These are phyloP conservation scores for Prunus mume DNA, from an alignment of 306 rosid genomes.

Conservation along the genomic window DNA sequence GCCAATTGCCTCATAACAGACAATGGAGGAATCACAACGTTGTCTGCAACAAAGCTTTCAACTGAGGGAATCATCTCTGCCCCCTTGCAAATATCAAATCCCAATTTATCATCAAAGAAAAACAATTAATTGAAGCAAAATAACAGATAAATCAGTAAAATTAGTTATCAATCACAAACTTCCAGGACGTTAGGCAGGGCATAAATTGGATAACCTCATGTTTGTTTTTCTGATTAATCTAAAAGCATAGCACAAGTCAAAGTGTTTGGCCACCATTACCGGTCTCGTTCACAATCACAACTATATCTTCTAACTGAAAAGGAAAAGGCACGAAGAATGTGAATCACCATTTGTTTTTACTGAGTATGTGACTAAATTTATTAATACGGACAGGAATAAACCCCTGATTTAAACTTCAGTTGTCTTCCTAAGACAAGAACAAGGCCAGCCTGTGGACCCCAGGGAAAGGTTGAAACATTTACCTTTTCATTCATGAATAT, in stretches of 20 bases:
- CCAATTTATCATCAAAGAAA: constrained; percentile 23
- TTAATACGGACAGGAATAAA: background rate
- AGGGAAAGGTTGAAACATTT: background rate
- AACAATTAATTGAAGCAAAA: constrained; percentile 13
- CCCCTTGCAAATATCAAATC: constrained; percentile 39
- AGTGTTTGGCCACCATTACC: background rate
- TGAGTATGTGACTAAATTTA: background rate
- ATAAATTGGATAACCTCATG: background rate
- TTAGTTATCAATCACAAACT: constrained; percentile 2
- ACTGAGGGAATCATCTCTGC: constrained; percentile 65
- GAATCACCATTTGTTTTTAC: background rate
- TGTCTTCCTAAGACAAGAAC: background rate
- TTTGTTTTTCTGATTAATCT: constrained; percentile 17
- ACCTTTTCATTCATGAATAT: background rate
- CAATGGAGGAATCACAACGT: constrained; percentile 64
- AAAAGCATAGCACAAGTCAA: constrained; percentile 1
- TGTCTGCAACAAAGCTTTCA: constrained; percentile 63
- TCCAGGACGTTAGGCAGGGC: background rate
- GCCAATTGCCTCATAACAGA: constrained; percentile 84
- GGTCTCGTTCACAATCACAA: background rate
- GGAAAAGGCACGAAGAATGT: background rate
- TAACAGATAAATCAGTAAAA: constrained; percentile 4
- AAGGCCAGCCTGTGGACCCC: background rate
- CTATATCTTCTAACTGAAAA: background rate
- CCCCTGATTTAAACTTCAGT: background rate